These are phyloP conservation scores for Candida mattraensis DNA, from an alignment of 805 yeast genomes.

Conservation along the genomic window DNA sequence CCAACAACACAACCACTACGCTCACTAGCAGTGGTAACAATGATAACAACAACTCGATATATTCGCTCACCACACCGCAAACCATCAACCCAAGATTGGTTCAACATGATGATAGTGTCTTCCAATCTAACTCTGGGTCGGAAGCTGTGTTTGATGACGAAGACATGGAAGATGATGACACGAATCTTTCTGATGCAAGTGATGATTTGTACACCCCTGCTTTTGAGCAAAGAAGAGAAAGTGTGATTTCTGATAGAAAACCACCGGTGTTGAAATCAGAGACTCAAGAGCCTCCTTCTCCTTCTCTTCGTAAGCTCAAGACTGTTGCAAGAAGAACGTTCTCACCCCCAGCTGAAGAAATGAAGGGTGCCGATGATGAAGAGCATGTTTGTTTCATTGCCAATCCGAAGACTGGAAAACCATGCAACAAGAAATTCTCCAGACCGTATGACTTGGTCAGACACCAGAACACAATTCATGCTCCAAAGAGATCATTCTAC, in stretches of 20 bases:
- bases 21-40: too few species aligned
- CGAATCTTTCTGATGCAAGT: slow-evolving; percentile 24
- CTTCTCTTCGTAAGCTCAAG: slow-evolving; percentile 24
- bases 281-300: slow-evolving; percentile 20
- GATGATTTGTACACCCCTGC: slow-evolving; percentile 33
- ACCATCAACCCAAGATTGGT: slow-evolving; percentile 27
- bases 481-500: slow-evolving; percentile 79
- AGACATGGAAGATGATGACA: slow-evolving; percentile 21
- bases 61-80: slow-evolving; percentile 30
- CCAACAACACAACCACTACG: slow-evolving; percentile 27
- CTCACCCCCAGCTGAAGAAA: slow-evolving; percentile 9
- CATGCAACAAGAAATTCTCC: slow-evolving; percentile 79
- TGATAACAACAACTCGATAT: slow-evolving; percentile 24
- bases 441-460: slow-evolving; percentile 93
- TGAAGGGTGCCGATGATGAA: slow-evolving; percentile 20
- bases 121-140: slow-evolving; percentile 6
- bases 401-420: slow-evolving; percentile 59
- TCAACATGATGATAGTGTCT: slow-evolving; percentile 16
- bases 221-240: slow-evolving; percentile 29
- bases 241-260: slow-evolving; percentile 21
- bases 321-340: slow-evolving; percentile 9
- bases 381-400: slow-evolving; percentile 59
- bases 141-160: slow-evolving; percentile 23
- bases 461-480: slow-evolving; percentile 96
- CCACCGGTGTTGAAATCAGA: slow-evolving; percentile 18